Base-by-base conservation (phyloP, 2,329 filamentous ascomycete genomes). In the Aspergillus uvarum region DNA sequence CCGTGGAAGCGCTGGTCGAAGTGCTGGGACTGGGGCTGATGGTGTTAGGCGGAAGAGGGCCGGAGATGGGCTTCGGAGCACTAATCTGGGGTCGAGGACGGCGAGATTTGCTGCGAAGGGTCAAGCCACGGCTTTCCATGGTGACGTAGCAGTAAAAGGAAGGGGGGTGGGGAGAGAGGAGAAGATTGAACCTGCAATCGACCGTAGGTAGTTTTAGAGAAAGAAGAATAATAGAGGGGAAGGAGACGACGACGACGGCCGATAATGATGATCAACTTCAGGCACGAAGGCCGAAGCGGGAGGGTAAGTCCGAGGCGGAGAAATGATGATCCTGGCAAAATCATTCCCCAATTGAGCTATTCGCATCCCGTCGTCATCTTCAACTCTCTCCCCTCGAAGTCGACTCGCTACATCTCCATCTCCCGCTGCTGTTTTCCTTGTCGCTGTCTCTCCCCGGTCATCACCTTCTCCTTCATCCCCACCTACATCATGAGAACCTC, bases 41-140 rank as follows among this genome's bases (percentile, higher is more conserved):
- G 72, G 67, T 70, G 57, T 71, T 70, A 55, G 75, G 64, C 67
- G 65, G 76, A 63, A 74, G 70, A 69, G 68, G 79, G 42, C 65
- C 75, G 32, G 76, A 74, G 68, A 87, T 85, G 72, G 84, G 83
- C 68, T 83, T 82, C 38, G 80, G 84, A 59, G 81, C 84, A 76
- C 84, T 86, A 74, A 86, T 86, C 67, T 84, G 84, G 54, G 84
- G 84, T 51, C 81, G 74, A 58, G 69, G 65, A 70, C 77, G 77
- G 60, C 75, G 79, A 70, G 71, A 80, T 77, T 88, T 88, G 77
- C 86, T 87, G 70, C 86, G 83, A 65, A 88, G 80, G 57, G 86
- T 88, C 65, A 88, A 81, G 52, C 84, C 84, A 69, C 81, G 81
- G 59, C 76, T 79, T 68, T 84, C 83, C 78, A 84, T 82, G 67